Evolutionary conservation across 176 grass and related monocot species (phyloP).

Genomic region (Pontederia crassipes): DNA sequence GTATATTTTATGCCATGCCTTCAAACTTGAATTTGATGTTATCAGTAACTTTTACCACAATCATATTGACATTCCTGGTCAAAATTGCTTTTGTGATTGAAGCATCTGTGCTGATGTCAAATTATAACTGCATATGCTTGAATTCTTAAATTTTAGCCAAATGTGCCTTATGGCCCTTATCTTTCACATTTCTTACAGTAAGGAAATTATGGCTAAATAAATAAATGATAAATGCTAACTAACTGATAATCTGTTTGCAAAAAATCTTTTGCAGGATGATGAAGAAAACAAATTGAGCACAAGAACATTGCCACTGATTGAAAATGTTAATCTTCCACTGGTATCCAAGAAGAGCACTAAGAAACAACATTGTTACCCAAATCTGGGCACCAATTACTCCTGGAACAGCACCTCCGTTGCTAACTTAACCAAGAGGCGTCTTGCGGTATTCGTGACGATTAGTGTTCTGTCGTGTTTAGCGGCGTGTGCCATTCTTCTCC

Average conservation of each 20-base stretch:
- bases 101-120: neutral
- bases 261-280: slow-evolving; percentile 35
- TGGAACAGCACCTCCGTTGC: slow-evolving; percentile 23
- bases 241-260: neutral
- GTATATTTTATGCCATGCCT: no score
- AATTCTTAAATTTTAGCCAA: neutral
- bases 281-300: slow-evolving; percentile 12
- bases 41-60: neutral
- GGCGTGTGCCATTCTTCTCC: slow-evolving; percentile 63
- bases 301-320: slow-evolving; percentile 9
- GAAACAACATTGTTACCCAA: slow-evolving; percentile 31
- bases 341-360: slow-evolving; percentile 32
- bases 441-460: slow-evolving; percentile 30
- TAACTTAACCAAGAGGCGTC: slow-evolving; percentile 31
- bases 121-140: neutral
- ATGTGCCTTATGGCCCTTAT: neutral
- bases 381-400: slow-evolving; percentile 18
- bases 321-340: slow-evolving; percentile 36
- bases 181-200: neutral
- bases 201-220: slow-evolving; percentile 10
- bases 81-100: neutral
- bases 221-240: neutral
- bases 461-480: slow-evolving; percentile 62
- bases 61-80: neutral
- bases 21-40: neutral